Conservation (phyloP, 148 eudicot species). For the Camellia japonica region DNA sequence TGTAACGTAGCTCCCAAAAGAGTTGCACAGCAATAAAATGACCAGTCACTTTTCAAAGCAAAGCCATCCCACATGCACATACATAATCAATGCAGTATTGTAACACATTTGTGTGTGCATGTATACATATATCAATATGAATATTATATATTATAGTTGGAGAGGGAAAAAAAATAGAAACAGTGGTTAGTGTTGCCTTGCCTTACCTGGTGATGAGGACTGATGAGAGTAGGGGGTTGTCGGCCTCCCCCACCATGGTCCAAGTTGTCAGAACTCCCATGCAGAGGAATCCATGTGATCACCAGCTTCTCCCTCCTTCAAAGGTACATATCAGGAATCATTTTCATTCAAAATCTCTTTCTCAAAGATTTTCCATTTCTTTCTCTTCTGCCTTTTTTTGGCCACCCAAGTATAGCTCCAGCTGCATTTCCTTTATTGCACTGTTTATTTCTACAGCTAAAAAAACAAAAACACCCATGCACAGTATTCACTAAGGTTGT, state of each 20-base stretch:
- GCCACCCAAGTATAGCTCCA: slow-evolving; percentile 9
- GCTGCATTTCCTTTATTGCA: background rate
- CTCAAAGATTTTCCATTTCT: slow-evolving; percentile 11
- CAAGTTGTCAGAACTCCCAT: slow-evolving; percentile 41
- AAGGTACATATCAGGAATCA: slow-evolving; percentile 27
- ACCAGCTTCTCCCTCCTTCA: slow-evolving; percentile 9
- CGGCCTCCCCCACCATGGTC: slow-evolving; percentile 41
- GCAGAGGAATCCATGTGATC: slow-evolving; percentile 57
- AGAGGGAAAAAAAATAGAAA: slow-evolving; percentile 13
- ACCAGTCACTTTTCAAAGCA: background rate
- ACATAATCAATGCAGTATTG: background rate
- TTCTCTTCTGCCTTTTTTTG: background rate
- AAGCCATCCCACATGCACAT: background rate
- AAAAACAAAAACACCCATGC: background rate
- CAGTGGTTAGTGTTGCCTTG: slow-evolving; percentile 27
- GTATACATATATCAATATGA: background rate
- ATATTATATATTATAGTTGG: background rate
- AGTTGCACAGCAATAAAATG: background rate
- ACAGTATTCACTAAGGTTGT: background rate
- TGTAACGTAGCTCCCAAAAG: background rate
- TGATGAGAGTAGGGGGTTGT: slow-evolving; percentile 25
- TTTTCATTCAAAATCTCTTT: slow-evolving; percentile 9
- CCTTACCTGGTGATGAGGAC: slow-evolving; percentile 40
- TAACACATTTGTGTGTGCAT: background rate
- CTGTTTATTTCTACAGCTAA: background rate